Base-by-base conservation (phyloP, 2,329 filamentous ascomycete genomes). In the Scedosporium boydii region DNA sequence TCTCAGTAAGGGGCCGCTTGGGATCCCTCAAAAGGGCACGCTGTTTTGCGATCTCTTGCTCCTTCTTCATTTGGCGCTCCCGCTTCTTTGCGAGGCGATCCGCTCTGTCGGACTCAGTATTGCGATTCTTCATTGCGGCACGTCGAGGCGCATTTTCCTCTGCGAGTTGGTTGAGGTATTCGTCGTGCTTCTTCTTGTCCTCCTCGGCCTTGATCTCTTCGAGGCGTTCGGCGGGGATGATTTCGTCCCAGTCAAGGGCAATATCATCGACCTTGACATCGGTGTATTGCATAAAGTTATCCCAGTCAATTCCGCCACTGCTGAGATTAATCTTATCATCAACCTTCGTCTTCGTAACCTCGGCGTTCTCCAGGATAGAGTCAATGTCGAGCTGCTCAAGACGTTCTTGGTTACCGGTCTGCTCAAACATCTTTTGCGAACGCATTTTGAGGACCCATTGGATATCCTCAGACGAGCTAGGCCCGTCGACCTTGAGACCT, bases 371-470 rank as follows among this genome's bases (percentile, higher is more conserved):
- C 16, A 99, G 85, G 46, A 99, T 95, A 7, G 93, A 91, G 72
- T 99, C 96, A 68, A 99, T 98, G 72, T 99, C 95, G 26, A 99
- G 87, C 75, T 97, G 92, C 75, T 99, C 95, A 4, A 99, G 82
- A 72, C 96, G 95, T 76, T 93, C 89, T 75, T 99, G 95, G 72
- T 99, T 99, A 64, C 91, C 91, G 10, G 90, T 95, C 73, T 97
- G 93, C 75, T 98, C 93, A 68, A 99, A 99, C 88, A 99, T 96
- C 75, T 95, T 96, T 72, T 97, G 95, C n/a, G 95, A 96, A 68
- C 95, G 89, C 76, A 93, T 92, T 78, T 98, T 98, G 70, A 99
- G 83, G 64, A 99, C 96, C 74, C 90, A 90, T 65, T 95, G 96
- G 67, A 98, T 98, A 70, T 97, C 95, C 67, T 96, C 93, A 0